Base-by-base conservation (phyloP, 768 basidiomycete genomes). In the Gymnopilus dilepis region DNA sequence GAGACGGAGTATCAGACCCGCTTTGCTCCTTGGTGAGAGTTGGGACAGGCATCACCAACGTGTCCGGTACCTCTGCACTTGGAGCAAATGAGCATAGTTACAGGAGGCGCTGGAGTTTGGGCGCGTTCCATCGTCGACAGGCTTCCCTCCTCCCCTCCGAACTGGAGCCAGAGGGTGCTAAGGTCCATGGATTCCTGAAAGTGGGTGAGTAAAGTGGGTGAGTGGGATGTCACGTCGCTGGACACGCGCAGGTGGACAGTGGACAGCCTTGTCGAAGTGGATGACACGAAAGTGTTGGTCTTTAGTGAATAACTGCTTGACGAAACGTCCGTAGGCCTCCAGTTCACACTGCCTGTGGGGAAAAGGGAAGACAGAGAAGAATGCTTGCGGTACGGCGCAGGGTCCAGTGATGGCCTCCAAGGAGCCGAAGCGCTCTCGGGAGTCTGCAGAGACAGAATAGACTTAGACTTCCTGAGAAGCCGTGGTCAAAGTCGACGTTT, bases 251-350 rank as follows among this genome's bases (percentile, higher is more conserved):
- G 31, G 7, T 59, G 30, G 42, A n/a, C n/a, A n/a, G n/a, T n/a
- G n/a, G n/a, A 70, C 48, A 5, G 61, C 64, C 26, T 52, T 54
- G 47, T 80, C 77, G 55, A 65, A 75, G 3, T 69, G 12, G 59
- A 78, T 69, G 62, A 78, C 56, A 4, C 60, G 30, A 7, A 7
- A 7, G 30, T 71, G 73, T 57, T 26, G 28, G 4, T 38, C 21
- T 1, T 24, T 5, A 38, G 0, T 51, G 38, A 57, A 76, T 59
- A 59, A 28, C 24, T 51, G 33, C 6, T 28, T 6, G 22, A 65
- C 33, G 43, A 34, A 62, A 6, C 48, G 24, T 2, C 56, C 57
- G n/a, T 65, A 62, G 2, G 4, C 11, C 0, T 7, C 21, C 6
- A 65, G 37, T 56, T 77, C 71, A 0, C 26, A 4, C 0, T 5